Conservation (phyloP, 1,284 basidiomycete species). For the Leccinum pallidistipes region DNA sequence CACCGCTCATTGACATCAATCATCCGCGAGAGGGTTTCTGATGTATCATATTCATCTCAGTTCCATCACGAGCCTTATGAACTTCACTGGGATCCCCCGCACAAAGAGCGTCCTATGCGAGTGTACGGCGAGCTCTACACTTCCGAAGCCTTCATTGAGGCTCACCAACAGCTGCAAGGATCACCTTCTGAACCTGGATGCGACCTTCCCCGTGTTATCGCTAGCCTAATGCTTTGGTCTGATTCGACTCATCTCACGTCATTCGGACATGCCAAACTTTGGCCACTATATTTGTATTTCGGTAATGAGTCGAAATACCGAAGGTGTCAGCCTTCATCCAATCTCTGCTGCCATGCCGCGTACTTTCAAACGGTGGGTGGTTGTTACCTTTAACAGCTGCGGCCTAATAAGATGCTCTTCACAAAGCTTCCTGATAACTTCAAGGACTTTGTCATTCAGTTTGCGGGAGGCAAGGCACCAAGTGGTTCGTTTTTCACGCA, state of each 20-base stretch:
- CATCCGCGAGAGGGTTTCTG: not conserved
- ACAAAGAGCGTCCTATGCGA: too few relatives aligned
- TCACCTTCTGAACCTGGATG: too few relatives aligned
- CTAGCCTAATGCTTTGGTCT: not conserved
- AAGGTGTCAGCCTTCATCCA: not conserved
- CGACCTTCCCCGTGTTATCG: not conserved
- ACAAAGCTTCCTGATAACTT: not conserved
- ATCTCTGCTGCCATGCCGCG: too few relatives aligned
- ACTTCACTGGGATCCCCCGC: too few relatives aligned
- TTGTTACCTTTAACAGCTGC: not conserved
- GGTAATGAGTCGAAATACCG: too few relatives aligned
- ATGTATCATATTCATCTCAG: not conserved
- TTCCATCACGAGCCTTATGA: too few relatives aligned
- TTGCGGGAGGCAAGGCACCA: not conserved
- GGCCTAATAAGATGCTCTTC: not conserved
- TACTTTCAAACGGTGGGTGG: too few relatives aligned
- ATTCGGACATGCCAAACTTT: not conserved
- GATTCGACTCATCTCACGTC: too few relatives aligned
- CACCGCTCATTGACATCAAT: not conserved
- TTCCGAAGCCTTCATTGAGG: not conserved
- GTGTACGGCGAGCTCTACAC: too few relatives aligned
- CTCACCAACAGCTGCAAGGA: too few relatives aligned
- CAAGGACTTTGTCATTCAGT: not conserved
- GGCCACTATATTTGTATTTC: too few relatives aligned
- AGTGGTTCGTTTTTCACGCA: not conserved